Evolutionary conservation across 1,139 yeast genomes (phyloP).

Genomic region (Casaregolazyma suthepensis): DNA sequence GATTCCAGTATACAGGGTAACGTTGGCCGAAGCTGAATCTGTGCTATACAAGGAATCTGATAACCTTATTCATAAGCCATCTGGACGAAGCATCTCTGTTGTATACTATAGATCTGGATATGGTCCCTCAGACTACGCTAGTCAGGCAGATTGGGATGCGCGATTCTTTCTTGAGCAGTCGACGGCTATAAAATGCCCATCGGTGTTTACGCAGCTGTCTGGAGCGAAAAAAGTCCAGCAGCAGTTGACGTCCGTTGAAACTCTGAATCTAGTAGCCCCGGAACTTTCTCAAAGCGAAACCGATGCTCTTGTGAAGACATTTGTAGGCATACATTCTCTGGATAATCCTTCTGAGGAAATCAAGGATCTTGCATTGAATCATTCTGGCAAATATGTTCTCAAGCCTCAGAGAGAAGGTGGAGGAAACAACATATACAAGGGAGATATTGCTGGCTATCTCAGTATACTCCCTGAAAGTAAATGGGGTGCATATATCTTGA

Average conservation of each 20-base stretch:
- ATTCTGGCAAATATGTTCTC: slow-evolving; percentile 68
- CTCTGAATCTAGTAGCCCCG: slow-evolving; percentile 46
- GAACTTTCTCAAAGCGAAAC: slow-evolving; percentile 34
- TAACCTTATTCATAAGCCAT: slow-evolving; percentile 42
- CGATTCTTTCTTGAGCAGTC: slow-evolving; percentile 67
- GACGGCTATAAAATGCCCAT: slow-evolving; percentile 84
- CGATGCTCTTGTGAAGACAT: slow-evolving; percentile 48
- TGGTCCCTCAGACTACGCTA: slow-evolving; percentile 65
- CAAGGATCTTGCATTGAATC: slow-evolving; percentile 56
- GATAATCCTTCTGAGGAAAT: slow-evolving; percentile 63
- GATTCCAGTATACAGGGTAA: slow-evolving; percentile 57
- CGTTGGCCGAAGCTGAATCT: slow-evolving; percentile 53
- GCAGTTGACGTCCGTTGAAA: slow-evolving; percentile 53
- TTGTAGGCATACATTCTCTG: slow-evolving; percentile 80
- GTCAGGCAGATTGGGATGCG: slow-evolving; percentile 65
- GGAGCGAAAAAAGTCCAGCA: slow-evolving; percentile 95
- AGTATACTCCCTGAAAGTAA: slow-evolving; percentile 54
- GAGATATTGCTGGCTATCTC: slow-evolving; percentile 72
- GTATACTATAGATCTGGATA: slow-evolving; percentile 90
- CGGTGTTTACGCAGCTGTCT: slow-evolving; percentile 77
- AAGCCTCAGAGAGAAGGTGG: slow-evolving; percentile 98
- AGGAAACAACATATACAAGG: slow-evolving; percentile 86
- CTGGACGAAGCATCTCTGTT: slow-evolving; percentile 71
- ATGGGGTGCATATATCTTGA: slow-evolving; percentile 88
- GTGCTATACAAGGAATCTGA: slow-evolving; percentile 32